Evolutionary conservation across 2,329 filamentous ascomycete genomes (phyloP).

Genomic region (Verticillium longisporum): DNA sequence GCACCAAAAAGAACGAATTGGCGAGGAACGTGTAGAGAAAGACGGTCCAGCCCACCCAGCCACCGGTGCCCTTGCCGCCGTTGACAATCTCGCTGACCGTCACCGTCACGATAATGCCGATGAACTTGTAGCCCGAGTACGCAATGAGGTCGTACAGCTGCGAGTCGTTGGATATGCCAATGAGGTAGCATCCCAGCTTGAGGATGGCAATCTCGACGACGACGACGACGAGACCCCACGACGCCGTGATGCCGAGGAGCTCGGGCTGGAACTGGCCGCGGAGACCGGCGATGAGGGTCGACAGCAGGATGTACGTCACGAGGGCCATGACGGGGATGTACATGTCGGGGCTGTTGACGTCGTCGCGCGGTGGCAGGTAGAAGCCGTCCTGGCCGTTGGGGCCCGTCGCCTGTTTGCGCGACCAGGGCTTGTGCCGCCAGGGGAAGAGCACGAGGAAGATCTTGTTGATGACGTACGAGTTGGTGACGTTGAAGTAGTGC

Average conservation of each 20-base stretch:
- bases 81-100: constrained; percentile 76
- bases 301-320: constrained; percentile 94
- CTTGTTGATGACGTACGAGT: constrained; percentile 93
- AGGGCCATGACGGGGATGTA: constrained; percentile 99
- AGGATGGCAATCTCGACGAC: constrained; percentile 82
- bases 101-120: constrained; percentile 86
- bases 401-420: constrained; percentile 73
- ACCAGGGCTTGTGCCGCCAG: constrained; percentile 97
- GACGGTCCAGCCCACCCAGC: constrained; percentile 81
- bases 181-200: constrained; percentile 86
- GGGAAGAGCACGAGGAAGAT: constrained; percentile 90
- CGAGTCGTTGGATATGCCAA: constrained; percentile 89
- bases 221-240: constrained; percentile 75
- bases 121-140: constrained; percentile 98
- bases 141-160: constrained; percentile 91
- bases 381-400: constrained; percentile 64
- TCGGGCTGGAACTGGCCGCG: constrained; percentile 91
- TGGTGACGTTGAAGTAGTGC: constrained; percentile 99
- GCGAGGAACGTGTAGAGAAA: constrained; percentile 90
- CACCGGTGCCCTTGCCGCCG: constrained; percentile 72
- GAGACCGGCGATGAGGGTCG: constrained; percentile 82
- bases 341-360: constrained; percentile 98
- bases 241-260: constrained; percentile 82
- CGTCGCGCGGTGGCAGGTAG: constrained; percentile 88
- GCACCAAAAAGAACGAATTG: constrained; percentile 90